phyloP scores from a whole-genome alignment of 768 basidiomycete species.

The Amanita thiersii region DNA sequence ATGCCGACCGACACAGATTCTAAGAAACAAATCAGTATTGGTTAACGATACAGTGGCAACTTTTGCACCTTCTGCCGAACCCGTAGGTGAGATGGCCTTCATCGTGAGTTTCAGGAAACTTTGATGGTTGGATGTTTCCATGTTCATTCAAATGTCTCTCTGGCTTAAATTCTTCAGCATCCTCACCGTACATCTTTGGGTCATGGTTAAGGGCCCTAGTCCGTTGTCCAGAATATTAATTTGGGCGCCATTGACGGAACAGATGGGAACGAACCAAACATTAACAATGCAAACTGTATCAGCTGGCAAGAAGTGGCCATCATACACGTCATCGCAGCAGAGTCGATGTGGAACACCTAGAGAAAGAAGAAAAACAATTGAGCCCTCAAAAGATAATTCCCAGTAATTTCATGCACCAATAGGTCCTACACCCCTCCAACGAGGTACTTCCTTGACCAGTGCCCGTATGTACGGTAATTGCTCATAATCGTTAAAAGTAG shows the following conservation, averaged over 20 bases:
- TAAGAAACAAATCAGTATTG: constrained; percentile 1
- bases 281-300: constrained; percentile 22
- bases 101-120: no score
- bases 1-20: constrained; percentile 31
- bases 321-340: constrained; percentile 21
- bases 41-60: background rate
- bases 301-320: constrained; percentile 28
- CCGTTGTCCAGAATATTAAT: background rate
- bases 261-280: constrained; percentile 11
- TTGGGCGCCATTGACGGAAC: no score
- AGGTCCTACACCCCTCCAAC: constrained; percentile 15
- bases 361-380: constrained; percentile 15
- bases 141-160: constrained; percentile 17
- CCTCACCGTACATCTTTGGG: constrained; percentile 16
- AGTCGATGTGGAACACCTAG: constrained; percentile 19
- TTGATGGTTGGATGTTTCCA: constrained; percentile 20
- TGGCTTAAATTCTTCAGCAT: constrained; percentile 20
- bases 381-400: constrained; percentile 17
- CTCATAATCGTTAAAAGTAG: constrained; percentile 16
- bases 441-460: constrained; percentile 16
- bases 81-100: no score
- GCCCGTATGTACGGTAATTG: constrained; percentile 20
- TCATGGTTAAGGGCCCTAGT: constrained; percentile 20
- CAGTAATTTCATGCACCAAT: constrained; percentile 17
- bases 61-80: no score